Conservation (phyloP, 176 grass and related monocot species). For the Puccinellia tenuiflora region DNA sequence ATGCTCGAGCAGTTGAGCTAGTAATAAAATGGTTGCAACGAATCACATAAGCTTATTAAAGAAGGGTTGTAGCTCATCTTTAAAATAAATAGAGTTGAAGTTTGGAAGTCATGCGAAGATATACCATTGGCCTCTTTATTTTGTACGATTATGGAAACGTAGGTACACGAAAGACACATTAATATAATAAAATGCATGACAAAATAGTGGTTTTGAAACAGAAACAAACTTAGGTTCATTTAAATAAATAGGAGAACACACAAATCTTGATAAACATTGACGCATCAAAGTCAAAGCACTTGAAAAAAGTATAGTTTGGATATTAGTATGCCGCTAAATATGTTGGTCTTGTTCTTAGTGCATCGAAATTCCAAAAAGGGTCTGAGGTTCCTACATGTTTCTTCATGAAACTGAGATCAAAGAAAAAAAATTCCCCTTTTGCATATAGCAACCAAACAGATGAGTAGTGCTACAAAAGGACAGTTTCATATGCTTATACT, state of each 20-base stretch:
- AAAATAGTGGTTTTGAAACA: background rate
- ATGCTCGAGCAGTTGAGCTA: background rate
- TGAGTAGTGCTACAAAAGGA: background rate
- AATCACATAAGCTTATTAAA: background rate
- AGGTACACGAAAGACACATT: background rate
- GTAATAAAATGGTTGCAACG: constrained; percentile 27
- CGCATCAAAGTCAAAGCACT: background rate
- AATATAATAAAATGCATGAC: background rate
- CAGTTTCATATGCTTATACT: background rate
- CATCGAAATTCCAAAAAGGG: background rate
- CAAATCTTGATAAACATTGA: background rate
- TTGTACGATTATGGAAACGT: background rate
- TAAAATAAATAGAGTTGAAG: background rate
- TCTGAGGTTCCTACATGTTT: too few relatives aligned
- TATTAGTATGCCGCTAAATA: background rate
- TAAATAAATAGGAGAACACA: background rate
- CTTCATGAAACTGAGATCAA: too few relatives aligned
- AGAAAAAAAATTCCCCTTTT: too few relatives aligned
- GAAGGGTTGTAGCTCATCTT: background rate
- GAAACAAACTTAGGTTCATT: background rate
- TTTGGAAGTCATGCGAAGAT: background rate
- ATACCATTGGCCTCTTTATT: background rate
- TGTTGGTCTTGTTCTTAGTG: background rate
- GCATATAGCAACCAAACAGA: background rate
- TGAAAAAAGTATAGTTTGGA: background rate